These are phyloP conservation scores for Dactylellina leptospora DNA, from an alignment of 2,329 filamentous ascomycete genomes.

Conservation along the genomic window DNA sequence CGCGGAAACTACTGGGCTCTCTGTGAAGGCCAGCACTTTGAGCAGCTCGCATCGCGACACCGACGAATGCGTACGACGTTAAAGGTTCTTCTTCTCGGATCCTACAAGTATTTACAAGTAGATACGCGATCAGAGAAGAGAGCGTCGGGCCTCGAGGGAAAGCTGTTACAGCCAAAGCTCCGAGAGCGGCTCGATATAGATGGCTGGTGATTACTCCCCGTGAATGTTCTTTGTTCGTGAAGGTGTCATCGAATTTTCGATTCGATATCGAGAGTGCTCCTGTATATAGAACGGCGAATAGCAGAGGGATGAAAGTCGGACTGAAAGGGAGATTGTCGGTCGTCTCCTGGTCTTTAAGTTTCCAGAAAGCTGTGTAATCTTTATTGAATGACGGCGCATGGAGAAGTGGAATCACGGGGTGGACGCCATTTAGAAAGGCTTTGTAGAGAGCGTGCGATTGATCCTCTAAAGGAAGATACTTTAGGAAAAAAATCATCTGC, in stretches of 20 bases:
- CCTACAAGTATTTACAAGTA: constrained; percentile 56
- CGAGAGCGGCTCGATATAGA: constrained; percentile 52
- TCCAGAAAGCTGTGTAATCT: constrained; percentile 55
- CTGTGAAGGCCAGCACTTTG: constrained; percentile 58
- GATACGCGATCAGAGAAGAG: constrained; percentile 55
- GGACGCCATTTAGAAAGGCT: constrained; percentile 55
- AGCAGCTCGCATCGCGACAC: constrained; percentile 57
- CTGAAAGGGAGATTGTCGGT: constrained; percentile 51
- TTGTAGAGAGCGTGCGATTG: constrained; percentile 55
- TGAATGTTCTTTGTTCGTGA: constrained; percentile 48
- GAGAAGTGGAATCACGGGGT: constrained; percentile 56
- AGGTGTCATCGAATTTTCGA: constrained; percentile 47
- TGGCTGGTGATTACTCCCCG: constrained; percentile 51
- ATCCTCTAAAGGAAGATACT: constrained; percentile 39
- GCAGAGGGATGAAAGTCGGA: constrained; percentile 55
- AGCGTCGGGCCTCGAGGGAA: constrained; percentile 56
- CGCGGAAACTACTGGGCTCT: constrained; percentile 60
- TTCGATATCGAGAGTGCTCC: constrained; percentile 55
- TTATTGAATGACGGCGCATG: constrained; percentile 55
- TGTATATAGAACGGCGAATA: constrained; percentile 56
- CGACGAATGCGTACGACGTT: constrained; percentile 56
- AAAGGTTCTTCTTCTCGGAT: constrained; percentile 57
- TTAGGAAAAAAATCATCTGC: constrained; percentile 50
- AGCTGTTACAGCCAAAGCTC: constrained; percentile 49
- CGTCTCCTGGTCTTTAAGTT: constrained; percentile 46